Percentiles rank a stretch among this genome's conserved stretches.
phyloP scores from a whole-genome alignment of 2,329 filamentous ascomycete species.

The Fusarium sulawesiense region DNA sequence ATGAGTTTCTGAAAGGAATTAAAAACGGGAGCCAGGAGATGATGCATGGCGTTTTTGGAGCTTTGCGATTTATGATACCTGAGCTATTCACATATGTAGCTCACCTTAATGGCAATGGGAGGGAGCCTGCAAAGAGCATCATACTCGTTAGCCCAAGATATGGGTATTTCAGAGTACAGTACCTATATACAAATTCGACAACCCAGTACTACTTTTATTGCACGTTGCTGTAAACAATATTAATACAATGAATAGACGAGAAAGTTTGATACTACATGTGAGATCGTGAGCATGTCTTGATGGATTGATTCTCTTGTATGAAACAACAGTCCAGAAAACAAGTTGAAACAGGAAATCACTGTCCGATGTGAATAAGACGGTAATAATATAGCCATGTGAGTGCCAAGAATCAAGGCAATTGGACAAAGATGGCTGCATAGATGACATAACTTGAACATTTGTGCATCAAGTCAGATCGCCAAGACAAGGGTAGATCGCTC shows the following conservation, averaged over 20 bases:
- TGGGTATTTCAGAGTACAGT: background rate
- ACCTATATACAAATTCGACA: constrained; percentile 8
- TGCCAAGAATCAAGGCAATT: constrained; percentile 21
- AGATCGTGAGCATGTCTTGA: background rate
- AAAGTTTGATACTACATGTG: background rate
- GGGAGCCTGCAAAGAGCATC: constrained; percentile 1
- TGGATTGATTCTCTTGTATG: background rate
- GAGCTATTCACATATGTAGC: constrained; percentile 39
- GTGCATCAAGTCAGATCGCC: constrained; percentile 29
- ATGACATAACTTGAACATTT: constrained; percentile 24
- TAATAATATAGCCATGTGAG: background rate
- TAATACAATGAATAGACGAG: background rate
- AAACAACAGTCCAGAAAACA: background rate
- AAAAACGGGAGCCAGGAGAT: constrained; percentile 12
- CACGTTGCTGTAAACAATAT: background rate
- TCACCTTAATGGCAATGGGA: constrained; percentile 29
- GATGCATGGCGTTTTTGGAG: constrained; percentile 37
- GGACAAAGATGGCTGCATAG: constrained; percentile 14
- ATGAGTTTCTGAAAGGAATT: constrained; percentile 8
- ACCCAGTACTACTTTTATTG: background rate
- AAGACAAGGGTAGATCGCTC: constrained; percentile 40
- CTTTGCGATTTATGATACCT: constrained; percentile 46
- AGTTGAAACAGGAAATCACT: background rate
- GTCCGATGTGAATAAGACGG: constrained; percentile 9
- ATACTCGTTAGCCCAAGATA: background rate